phyloP scores from a whole-genome alignment of 352 stramenopile genomes.

The Phytophthora capsici region DNA sequence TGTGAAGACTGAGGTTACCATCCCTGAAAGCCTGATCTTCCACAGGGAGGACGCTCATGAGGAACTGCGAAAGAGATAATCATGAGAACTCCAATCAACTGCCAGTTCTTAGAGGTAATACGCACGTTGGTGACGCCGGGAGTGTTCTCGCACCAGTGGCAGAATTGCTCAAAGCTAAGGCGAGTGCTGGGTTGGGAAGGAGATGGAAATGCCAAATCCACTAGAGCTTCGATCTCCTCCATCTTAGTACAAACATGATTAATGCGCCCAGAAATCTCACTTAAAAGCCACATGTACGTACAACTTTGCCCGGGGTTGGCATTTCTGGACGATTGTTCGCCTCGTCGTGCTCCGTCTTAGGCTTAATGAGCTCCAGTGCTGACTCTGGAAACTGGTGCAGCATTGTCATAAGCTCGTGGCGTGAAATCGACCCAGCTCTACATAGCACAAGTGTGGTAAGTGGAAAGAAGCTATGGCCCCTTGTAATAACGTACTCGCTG shows the following conservation, averaged over 20 bases:
- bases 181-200: slow-evolving; percentile 47
- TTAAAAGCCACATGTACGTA: slow-evolving; percentile 10
- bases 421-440: slow-evolving; percentile 86
- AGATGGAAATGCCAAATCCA: slow-evolving; percentile 77
- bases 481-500: slow-evolving; percentile 52
- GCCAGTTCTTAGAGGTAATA: neutral
- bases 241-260: slow-evolving; percentile 33
- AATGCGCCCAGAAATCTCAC: neutral
- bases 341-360: slow-evolving; percentile 31
- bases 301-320: slow-evolving; percentile 24
- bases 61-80: slow-evolving; percentile 45
- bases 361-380: slow-evolving; percentile 64
- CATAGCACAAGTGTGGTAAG: slow-evolving; percentile 24
- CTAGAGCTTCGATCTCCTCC: slow-evolving; percentile 82
- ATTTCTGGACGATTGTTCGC: slow-evolving; percentile 20
- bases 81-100: too few species aligned
- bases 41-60: slow-evolving; percentile 80
- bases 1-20: slow-evolving; percentile 9
- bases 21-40: slow-evolving; percentile 48
- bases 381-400: slow-evolving; percentile 86
- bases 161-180: slow-evolving; percentile 90
- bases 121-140: slow-evolving; percentile 77
- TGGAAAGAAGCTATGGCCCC: neutral
- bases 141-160: slow-evolving; percentile 83
- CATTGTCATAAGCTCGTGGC: slow-evolving; percentile 85